A percentile compares a stretch with the other conserved stretches of the same genome.
Evolutionary conservation across 2,329 filamentous ascomycete species (phyloP).

Genomic region (Aschersonia sp.): DNA sequence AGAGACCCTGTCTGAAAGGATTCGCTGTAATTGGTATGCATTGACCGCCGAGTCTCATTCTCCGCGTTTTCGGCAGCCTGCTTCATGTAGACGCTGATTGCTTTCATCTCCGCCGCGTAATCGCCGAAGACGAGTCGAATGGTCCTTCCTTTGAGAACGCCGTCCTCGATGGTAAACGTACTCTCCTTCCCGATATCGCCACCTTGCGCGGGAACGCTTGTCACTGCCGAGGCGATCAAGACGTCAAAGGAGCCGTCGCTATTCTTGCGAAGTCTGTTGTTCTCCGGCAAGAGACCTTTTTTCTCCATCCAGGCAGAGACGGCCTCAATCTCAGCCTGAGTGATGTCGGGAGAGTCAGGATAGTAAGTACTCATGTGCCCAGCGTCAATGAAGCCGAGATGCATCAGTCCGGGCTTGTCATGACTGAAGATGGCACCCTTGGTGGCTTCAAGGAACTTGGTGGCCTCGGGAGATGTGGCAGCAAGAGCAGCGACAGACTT

Average conservation of each 20-base stretch:
- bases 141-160: slow-evolving; percentile 48
- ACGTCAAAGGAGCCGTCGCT: slow-evolving; percentile 52
- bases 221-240: slow-evolving; percentile 55
- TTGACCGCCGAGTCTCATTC: slow-evolving; percentile 60
- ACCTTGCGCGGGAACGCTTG: slow-evolving; percentile 42
- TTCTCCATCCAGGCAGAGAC: slow-evolving; percentile 60
- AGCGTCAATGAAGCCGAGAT: slow-evolving; percentile 59
- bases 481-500: slow-evolving; percentile 51
- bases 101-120: slow-evolving; percentile 54
- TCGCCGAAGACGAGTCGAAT: slow-evolving; percentile 64
- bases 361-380: slow-evolving; percentile 76
- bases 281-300: slow-evolving; percentile 59
- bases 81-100: slow-evolving; percentile 50
- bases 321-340: slow-evolving; percentile 57
- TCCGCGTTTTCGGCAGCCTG: slow-evolving; percentile 54
- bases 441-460: slow-evolving; percentile 51
- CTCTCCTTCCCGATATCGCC: slow-evolving; percentile 55
- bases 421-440: slow-evolving; percentile 60
- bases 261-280: slow-evolving; percentile 60
- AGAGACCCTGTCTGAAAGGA: slow-evolving; percentile 64
- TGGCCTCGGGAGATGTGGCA: slow-evolving; percentile 41
- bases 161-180: slow-evolving; percentile 44
- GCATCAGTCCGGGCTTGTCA: slow-evolving; percentile 48
- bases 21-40: slow-evolving; percentile 59
- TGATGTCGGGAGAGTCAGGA: slow-evolving; percentile 60